Evolutionary conservation across 1,139 yeast genomes (phyloP).

Genomic region (Zygoascus sp.): DNA sequence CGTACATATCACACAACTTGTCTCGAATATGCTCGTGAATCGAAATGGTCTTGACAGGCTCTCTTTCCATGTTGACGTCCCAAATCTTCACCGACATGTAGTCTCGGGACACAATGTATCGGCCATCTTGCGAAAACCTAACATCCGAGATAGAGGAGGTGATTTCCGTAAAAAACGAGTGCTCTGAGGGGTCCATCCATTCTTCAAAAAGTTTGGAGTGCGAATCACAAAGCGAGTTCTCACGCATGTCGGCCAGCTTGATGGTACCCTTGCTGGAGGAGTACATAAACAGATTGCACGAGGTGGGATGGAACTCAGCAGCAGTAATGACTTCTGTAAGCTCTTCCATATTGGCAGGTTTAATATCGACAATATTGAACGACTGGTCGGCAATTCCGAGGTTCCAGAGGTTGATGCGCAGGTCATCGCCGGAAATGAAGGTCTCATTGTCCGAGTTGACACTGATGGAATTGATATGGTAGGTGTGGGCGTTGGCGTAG

Average conservation of each 20-base stretch:
- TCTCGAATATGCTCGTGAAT: conserved; percentile 95
- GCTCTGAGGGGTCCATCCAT: conserved; percentile 86
- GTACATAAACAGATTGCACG: conserved; percentile 93
- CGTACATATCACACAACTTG: conserved; percentile 93
- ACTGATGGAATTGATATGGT: conserved; percentile 93
- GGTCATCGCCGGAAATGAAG: conserved; percentile 87
- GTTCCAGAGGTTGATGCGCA: conserved; percentile 95
- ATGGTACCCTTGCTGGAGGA: conserved; percentile 96
- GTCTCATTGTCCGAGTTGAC: conserved; percentile 96
- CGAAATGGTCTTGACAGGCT: conserved; percentile 89
- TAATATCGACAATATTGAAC: conserved; percentile 92
- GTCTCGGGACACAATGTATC: conserved; percentile 92
- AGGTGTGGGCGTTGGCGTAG: conserved; percentile 95
- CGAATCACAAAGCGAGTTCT: conserved; percentile 87
- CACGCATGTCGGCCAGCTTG: conserved; percentile 94
- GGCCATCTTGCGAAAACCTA: conserved; percentile 86
- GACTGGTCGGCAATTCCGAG: conserved; percentile 91
- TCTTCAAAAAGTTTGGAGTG: conserved; percentile 89
- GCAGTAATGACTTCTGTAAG: conserved; percentile 97
- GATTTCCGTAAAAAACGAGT: conserved; percentile 95
- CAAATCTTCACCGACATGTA: conserved; percentile 96
- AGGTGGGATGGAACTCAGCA: conserved; percentile 91
- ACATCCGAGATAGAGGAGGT: conserved; percentile 94
- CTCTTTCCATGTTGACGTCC: conserved; percentile 97
- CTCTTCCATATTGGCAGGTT: conserved; percentile 98